These are phyloP conservation scores for Trichoderma atrobrunneum DNA, from an alignment of 2,329 filamentous ascomycete genomes.

Conservation along the genomic window DNA sequence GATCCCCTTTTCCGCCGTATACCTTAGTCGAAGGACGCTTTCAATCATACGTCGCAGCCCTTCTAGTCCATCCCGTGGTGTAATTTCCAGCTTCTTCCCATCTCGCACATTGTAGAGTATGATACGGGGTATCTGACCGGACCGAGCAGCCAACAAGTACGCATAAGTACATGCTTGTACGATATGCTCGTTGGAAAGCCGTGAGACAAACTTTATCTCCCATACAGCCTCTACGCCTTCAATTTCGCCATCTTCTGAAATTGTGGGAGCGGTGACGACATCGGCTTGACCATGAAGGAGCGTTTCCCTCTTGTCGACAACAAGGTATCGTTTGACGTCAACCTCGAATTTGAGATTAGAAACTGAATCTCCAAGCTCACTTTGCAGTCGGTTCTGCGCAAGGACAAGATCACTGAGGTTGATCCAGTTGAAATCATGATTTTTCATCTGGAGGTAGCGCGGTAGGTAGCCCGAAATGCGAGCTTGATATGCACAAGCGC, in stretches of 20 bases:
- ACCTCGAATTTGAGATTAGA: neutral
- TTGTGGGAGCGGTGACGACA: neutral
- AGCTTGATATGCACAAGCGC: slow-evolving; percentile 17
- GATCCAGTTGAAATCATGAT: slow-evolving; percentile 27
- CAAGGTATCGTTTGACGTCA: neutral
- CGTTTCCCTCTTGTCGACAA: neutral
- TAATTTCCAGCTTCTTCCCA: slow-evolving; percentile 1
- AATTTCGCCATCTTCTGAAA: neutral
- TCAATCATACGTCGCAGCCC: neutral
- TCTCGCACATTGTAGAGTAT: slow-evolving; percentile 5
- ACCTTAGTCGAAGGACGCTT: neutral
- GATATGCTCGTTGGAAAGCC: slow-evolving; percentile 27
- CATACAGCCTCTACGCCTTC: slow-evolving; percentile 23
- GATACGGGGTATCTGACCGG: neutral
- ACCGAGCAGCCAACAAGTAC: slow-evolving; percentile 22
- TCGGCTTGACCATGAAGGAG: neutral
- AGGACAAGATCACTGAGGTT: slow-evolving; percentile 21
- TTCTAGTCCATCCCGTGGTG: neutral
- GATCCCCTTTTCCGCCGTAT: neutral
- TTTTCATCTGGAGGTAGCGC: neutral
- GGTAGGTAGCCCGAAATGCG: neutral
- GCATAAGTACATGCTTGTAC: slow-evolving; percentile 30
- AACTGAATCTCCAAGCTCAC: neutral
- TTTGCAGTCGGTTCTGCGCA: slow-evolving; percentile 21
- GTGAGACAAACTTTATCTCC: slow-evolving; percentile 33